Conservation (phyloP, 2,329 filamentous ascomycete genomes). For the Calonectria pteridis region DNA sequence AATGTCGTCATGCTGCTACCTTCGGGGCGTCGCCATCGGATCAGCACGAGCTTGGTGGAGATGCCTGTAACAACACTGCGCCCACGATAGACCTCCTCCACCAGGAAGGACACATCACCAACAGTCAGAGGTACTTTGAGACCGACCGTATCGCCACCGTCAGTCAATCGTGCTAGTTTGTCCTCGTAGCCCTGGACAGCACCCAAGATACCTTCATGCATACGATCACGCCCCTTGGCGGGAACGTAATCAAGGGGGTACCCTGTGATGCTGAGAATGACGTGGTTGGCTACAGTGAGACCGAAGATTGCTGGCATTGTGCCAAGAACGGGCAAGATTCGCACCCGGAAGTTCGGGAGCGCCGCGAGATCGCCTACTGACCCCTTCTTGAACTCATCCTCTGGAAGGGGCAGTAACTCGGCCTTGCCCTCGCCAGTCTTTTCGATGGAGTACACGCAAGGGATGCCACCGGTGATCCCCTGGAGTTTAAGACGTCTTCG, state of each 20-base stretch:
- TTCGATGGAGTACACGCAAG: conserved; percentile 93
- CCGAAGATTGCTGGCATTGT: conserved; percentile 99
- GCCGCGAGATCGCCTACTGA: conserved; percentile 88
- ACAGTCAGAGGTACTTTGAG: conserved; percentile 83
- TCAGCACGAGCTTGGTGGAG: conserved; percentile 81
- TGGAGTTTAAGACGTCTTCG: conserved; percentile 81
- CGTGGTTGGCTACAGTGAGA: conserved; percentile 90
- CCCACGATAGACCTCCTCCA: conserved; percentile 90
- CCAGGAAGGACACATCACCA: conserved; percentile 86
- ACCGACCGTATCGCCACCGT: conserved; percentile 64
- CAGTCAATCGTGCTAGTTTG: conserved; percentile 69
- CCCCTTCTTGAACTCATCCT: conserved; percentile 90
- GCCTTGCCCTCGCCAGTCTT: conserved; percentile 92
- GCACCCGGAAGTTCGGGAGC: conserved; percentile 90
- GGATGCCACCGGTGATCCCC: conserved; percentile 87
- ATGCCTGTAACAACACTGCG: conserved; percentile 87
- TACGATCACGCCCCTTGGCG: conserved; percentile 86
- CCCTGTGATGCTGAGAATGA: conserved; percentile 83
- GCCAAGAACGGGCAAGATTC: conserved; percentile 94
- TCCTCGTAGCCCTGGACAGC: conserved; percentile 84
- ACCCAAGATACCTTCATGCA: conserved; percentile 88
- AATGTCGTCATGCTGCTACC: conserved; percentile 69
- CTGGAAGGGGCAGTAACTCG: conserved; percentile 84
- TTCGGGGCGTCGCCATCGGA: conserved; percentile 80
- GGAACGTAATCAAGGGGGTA: conserved; percentile 90